A percentile compares a stretch with the other conserved stretches of the same genome.
Conservation (phyloP, 768 basidiomycete genomes). For the Sutorius australiensis region DNA sequence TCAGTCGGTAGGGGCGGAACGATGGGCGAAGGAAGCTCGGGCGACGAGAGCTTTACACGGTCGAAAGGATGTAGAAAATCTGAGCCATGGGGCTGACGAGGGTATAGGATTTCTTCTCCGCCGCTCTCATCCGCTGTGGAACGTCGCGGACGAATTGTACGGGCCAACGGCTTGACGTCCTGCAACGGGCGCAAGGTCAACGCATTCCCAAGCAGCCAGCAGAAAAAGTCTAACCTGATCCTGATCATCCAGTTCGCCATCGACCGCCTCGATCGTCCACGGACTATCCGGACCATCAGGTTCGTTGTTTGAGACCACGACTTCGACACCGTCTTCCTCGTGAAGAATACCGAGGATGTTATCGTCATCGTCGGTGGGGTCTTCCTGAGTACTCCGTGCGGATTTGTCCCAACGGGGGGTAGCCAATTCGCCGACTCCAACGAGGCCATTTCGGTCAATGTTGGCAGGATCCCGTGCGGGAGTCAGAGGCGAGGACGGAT, state of each 20-base stretch:
- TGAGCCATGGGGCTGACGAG: constrained; percentile 48
- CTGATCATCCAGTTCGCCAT: constrained; percentile 70
- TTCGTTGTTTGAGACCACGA: constrained; percentile 34
- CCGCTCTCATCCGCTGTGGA: constrained; percentile 83
- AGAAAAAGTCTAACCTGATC: constrained; percentile 50
- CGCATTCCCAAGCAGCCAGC: not conserved
- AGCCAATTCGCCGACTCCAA: constrained; percentile 93
- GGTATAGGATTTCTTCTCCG: constrained; percentile 87
- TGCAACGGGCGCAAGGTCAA: constrained; percentile 30
- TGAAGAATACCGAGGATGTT: constrained; percentile 28
- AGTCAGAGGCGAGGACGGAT: constrained; percentile 64
- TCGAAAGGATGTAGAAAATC: constrained; percentile 32
- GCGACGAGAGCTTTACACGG: constrained; percentile 31
- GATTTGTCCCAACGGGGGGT: constrained; percentile 91
- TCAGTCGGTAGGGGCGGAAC: constrained; percentile 33
- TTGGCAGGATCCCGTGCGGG: constrained; percentile 72
- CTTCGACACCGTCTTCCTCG: constrained; percentile 32
- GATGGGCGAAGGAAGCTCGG: constrained; percentile 25
- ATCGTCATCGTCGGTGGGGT: constrained; percentile 41
- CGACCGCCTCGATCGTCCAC: constrained; percentile 85
- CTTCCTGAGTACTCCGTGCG: constrained; percentile 35
- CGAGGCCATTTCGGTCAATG: constrained; percentile 82
- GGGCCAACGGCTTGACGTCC: constrained; percentile 43
- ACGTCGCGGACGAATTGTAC: constrained; percentile 52
- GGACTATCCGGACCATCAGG: constrained; percentile 70